Conservation (phyloP, 306 rosid genomes). For the Castanea sativa region DNA sequence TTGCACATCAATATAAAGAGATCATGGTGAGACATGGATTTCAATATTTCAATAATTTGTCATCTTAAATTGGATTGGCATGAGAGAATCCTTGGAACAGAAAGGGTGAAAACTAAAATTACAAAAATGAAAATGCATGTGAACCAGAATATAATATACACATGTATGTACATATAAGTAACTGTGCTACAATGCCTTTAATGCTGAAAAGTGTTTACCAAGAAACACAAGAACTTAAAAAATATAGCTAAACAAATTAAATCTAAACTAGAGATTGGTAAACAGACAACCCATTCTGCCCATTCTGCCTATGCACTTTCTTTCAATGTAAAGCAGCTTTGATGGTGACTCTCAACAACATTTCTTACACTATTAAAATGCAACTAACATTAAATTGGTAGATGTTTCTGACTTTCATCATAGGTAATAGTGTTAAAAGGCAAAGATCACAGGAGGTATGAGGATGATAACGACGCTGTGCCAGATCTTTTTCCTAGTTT, state of each 20-base stretch:
- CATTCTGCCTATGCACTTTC: background rate
- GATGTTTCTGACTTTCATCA: slow-evolving; percentile 24
- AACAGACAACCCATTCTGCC: background rate
- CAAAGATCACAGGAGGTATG: slow-evolving; percentile 35
- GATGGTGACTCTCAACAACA: slow-evolving; percentile 31
- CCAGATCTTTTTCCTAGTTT: slow-evolving; percentile 6
- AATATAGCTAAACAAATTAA: background rate
- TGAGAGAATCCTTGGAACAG: background rate
- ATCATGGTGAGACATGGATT: background rate
- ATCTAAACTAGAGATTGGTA: background rate
- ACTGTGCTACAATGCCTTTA: background rate
- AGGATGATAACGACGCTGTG: slow-evolving; percentile 23
- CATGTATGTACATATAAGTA: background rate
- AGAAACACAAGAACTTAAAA: background rate
- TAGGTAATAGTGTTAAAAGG: slow-evolving; percentile 18
- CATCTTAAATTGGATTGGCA: background rate
- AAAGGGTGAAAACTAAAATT: background rate
- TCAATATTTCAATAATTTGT: background rate
- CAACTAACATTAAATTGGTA: slow-evolving; percentile 17
- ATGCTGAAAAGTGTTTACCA: background rate
- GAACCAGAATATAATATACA: background rate
- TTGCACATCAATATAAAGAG: background rate
- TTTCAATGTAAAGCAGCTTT: slow-evolving; percentile 1
- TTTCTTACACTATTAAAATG: slow-evolving; percentile 16
- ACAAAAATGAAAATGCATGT: background rate